Percentiles rank a stretch among this genome's conserved stretches.
Evolutionary conservation across 2,329 filamentous ascomycete genomes (phyloP).

Genomic region (Chaetomium olivaceum): DNA sequence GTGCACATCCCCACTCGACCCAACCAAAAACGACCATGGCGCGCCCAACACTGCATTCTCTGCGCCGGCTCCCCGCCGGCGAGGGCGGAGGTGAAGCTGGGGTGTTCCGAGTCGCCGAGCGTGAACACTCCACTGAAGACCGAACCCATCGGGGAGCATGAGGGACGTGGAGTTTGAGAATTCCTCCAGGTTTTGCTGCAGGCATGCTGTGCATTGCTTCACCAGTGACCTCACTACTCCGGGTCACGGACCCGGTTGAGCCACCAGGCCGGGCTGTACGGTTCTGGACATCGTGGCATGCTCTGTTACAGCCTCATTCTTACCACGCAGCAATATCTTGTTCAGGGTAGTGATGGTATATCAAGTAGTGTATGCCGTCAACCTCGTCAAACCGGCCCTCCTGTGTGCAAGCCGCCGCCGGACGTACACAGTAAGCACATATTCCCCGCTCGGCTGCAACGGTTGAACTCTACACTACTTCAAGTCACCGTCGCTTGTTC

Average conservation of each 20-base stretch:
- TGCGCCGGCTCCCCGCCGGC: slow-evolving; percentile 22
- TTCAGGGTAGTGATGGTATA: not conserved
- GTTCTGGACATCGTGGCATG: not conserved
- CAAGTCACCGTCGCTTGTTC: not conserved
- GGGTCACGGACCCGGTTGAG: not conserved
- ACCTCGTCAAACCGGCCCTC: not conserved
- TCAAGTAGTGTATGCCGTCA: not conserved
- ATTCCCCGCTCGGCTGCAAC: not conserved
- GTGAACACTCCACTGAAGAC: not conserved
- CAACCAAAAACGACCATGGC: not conserved
- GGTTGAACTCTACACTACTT: not conserved
- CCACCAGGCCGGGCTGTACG: not conserved
- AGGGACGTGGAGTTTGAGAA: not conserved
- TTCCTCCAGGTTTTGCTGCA: not conserved
- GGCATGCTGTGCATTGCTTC: no score
- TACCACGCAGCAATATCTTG: not conserved
- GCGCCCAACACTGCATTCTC: not conserved
- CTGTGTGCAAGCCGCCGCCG: not conserved
- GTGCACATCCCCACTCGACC: not conserved
- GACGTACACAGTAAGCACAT: not conserved
- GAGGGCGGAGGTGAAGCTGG: not conserved
- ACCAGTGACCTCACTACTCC: not conserved
- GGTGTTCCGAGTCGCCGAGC: slow-evolving; percentile 14
- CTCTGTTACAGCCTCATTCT: not conserved
- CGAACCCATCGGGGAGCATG: not conserved